Evolutionary conservation across 345 rosid genomes (phyloP).

Genomic region (Barbarea vulgaris): DNA sequence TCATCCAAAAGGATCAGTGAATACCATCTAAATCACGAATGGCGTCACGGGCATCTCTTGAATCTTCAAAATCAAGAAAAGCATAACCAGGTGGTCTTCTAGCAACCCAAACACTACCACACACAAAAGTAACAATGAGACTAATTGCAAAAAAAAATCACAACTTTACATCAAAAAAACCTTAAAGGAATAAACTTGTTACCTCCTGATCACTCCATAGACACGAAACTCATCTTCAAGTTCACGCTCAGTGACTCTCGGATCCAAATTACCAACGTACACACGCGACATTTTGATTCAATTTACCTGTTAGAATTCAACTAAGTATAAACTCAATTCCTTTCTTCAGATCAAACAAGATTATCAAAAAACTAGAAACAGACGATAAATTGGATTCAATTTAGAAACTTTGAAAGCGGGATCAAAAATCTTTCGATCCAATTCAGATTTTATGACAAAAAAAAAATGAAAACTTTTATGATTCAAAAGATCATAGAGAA

Average conservation of each 20-base stretch:
- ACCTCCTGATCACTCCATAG: conserved; percentile 73
- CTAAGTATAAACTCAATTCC: neutral
- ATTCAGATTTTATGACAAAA: neutral
- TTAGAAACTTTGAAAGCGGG: neutral
- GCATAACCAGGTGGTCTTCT: conserved; percentile 91
- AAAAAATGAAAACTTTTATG: neutral
- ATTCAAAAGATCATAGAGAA: neutral
- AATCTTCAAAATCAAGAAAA: conserved; percentile 80
- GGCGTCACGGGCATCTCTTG: conserved; percentile 81
- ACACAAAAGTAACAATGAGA: neutral
- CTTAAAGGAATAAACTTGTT: neutral
- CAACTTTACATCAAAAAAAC: neutral
- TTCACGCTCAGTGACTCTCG: conserved; percentile 73
- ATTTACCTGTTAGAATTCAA: conserved; percentile 27
- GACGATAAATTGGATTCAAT: neutral
- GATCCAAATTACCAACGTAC: conserved; percentile 80
- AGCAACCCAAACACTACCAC: conserved; percentile 88
- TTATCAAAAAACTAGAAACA: neutral
- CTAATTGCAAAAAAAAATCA: neutral
- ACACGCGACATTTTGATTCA: conserved; percentile 66
- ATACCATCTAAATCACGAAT: conserved; percentile 84
- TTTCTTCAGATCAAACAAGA: neutral
- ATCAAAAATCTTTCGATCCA: conserved; percentile 5
- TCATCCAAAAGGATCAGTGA: neutral
- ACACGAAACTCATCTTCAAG: conserved; percentile 78